phyloP scores from a whole-genome alignment of 352 stramenopile genomes.

The Pythium aphanidermatum region DNA sequence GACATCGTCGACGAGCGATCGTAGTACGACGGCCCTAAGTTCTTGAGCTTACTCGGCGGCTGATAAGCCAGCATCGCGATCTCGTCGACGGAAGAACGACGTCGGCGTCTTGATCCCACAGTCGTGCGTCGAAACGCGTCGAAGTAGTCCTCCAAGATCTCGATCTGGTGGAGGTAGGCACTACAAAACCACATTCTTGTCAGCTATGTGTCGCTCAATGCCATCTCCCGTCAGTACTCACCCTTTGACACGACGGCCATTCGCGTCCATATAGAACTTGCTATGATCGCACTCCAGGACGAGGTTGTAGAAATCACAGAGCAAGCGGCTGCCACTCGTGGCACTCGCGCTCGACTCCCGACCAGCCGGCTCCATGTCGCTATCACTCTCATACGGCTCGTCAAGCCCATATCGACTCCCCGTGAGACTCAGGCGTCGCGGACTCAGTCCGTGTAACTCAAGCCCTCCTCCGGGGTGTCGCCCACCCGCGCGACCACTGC shows the following conservation, averaged over 20 bases:
- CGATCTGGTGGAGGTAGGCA: slow-evolving; percentile 37
- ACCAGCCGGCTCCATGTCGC: slow-evolving; percentile 9
- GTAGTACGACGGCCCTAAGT: slow-evolving; percentile 7
- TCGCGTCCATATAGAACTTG: slow-evolving; percentile 49
- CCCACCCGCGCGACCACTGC: slow-evolving; percentile 3
- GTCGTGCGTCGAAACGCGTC: slow-evolving; percentile 10
- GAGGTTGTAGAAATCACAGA: slow-evolving; percentile 78
- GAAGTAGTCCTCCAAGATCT: slow-evolving; percentile 64
- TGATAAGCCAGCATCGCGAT: slow-evolving; percentile 9
- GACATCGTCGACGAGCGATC: slow-evolving; percentile 21
- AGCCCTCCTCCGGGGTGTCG: no score
- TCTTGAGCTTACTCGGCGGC: slow-evolving; percentile 13
- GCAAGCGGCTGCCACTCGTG: slow-evolving; percentile 62
- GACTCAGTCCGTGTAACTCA: no score
- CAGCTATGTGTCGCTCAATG: neutral
- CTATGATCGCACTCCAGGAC: slow-evolving; percentile 68
- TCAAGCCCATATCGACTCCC: slow-evolving; percentile 8
- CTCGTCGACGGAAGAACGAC: slow-evolving; percentile 13
- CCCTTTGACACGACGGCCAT: slow-evolving; percentile 50
- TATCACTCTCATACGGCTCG: slow-evolving; percentile 17
- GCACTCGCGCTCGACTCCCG: slow-evolving; percentile 27
- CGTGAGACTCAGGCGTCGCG: slow-evolving; percentile 2
- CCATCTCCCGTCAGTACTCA: neutral
- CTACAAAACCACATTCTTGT: slow-evolving; percentile 3
- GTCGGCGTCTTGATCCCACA: slow-evolving; percentile 9